phyloP scores from a whole-genome alignment of 768 basidiomycete species.

The Lentinula sp. region DNA sequence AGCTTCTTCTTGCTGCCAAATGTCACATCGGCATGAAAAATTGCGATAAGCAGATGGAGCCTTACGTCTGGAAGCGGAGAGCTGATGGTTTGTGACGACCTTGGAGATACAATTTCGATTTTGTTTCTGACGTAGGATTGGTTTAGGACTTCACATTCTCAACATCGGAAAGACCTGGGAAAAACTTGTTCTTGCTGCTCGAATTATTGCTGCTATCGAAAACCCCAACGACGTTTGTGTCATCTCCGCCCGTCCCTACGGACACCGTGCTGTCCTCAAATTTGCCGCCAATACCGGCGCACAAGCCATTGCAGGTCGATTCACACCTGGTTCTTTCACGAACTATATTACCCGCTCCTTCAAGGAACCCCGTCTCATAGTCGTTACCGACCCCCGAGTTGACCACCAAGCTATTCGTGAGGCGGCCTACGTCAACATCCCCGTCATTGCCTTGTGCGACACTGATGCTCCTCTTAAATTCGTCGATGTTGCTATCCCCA shows the following conservation, averaged over 20 bases:
- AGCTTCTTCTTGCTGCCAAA: slow-evolving; percentile 91
- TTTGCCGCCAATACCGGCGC: slow-evolving; percentile 97
- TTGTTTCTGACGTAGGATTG: slow-evolving; percentile 3
- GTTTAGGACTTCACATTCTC: slow-evolving; percentile 85
- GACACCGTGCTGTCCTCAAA: slow-evolving; percentile 99
- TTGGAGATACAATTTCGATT: not conserved
- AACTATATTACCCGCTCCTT: slow-evolving; percentile 99
- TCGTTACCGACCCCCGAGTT: slow-evolving; percentile 98
- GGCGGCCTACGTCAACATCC: slow-evolving; percentile 99
- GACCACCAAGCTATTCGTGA: slow-evolving; percentile 99
- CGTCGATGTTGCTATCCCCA: slow-evolving; percentile 97
- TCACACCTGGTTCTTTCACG: slow-evolving; percentile 98
- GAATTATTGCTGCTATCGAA: slow-evolving; percentile 95
- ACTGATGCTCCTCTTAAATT: slow-evolving; percentile 97
- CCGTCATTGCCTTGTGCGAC: slow-evolving; percentile 98
- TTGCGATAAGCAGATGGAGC: slow-evolving; percentile 98
- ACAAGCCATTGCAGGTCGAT: slow-evolving; percentile 97
- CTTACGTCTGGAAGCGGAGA: slow-evolving; percentile 97
- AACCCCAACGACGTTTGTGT: slow-evolving; percentile 98
- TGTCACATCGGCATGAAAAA: slow-evolving; percentile 98
- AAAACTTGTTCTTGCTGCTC: slow-evolving; percentile 96
- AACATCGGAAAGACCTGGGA: slow-evolving; percentile 99
- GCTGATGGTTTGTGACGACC: slow-evolving; percentile 62
- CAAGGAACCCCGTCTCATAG: slow-evolving; percentile 98
- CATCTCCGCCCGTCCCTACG: slow-evolving; percentile 97